A percentile compares a stretch with the other conserved stretches of the same genome.
phyloP scores from a whole-genome alignment of 805 yeast species.

The Candida ulmi region DNA sequence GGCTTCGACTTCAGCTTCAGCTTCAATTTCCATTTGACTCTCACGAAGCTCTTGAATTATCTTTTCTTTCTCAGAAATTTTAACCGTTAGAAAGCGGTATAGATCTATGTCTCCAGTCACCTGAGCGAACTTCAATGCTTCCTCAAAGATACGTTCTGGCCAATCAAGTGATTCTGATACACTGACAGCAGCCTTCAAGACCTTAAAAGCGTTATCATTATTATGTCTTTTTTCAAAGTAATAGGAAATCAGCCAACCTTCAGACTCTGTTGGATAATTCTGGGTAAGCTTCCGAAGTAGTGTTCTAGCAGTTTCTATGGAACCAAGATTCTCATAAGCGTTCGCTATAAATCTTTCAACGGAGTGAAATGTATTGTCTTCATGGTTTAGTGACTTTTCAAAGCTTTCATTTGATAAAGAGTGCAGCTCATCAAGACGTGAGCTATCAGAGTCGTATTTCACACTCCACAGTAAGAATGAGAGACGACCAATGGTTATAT shows the following conservation, averaged over 20 bases:
- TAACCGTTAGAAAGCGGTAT: conserved; percentile 20
- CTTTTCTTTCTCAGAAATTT: conserved; percentile 20
- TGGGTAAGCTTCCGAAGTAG: conserved; percentile 22
- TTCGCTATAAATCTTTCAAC: conserved; percentile 38
- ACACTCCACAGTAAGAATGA: conserved; percentile 10
- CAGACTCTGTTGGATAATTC: conserved; percentile 30
- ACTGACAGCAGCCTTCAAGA: conserved; percentile 30
- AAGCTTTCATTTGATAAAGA: background rate
- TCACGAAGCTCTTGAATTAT: conserved; percentile 8
- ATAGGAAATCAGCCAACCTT: conserved; percentile 41
- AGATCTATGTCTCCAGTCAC: conserved; percentile 26
- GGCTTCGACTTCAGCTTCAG: background rate
- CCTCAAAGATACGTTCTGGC: conserved; percentile 46
- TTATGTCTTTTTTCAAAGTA: conserved; percentile 34
- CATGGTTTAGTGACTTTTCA: conserved; percentile 2
- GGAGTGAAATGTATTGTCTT: conserved; percentile 32
- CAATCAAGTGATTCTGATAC: conserved; percentile 32
- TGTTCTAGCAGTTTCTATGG: conserved; percentile 24
- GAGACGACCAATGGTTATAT: conserved; percentile 24
- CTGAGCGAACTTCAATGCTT: conserved; percentile 33
- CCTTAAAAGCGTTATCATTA: conserved; percentile 15
- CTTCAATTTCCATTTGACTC: background rate
- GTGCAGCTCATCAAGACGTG: background rate
- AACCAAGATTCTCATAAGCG: conserved; percentile 27
- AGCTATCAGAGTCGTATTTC: background rate